Evolutionary conservation across 176 grass and related monocot species (phyloP).

Genomic region (Alopecurus myosuroides): DNA sequence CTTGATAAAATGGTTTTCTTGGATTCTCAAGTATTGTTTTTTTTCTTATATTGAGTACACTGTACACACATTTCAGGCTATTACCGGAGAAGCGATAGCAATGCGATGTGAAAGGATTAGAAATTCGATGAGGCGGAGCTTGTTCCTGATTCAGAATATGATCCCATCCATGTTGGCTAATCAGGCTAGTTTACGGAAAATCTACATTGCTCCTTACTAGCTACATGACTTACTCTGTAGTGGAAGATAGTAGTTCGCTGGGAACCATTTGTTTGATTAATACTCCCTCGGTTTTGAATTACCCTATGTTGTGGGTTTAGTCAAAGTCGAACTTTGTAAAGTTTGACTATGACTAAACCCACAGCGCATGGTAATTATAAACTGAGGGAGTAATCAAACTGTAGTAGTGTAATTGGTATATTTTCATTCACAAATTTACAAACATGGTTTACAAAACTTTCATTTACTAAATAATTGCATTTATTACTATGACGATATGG

Average conservation of each 20-base stretch:
- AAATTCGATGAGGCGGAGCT: conserved; percentile 52
- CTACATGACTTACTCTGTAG: background rate
- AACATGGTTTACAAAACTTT: background rate
- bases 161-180: conserved; percentile 47
- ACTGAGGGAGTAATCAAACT: background rate
- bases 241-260: background rate
- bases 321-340: too few species aligned
- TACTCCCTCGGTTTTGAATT: too few species aligned
- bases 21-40: background rate
- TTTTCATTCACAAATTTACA: background rate
- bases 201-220: background rate
- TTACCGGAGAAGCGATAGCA: conserved; percentile 62
- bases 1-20: background rate
- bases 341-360: too few species aligned
- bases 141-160: conserved; percentile 78
- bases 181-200: conserved; percentile 66
- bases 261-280: background rate
- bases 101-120: conserved; percentile 65
- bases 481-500: background rate
- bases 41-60: conserved; percentile 1
- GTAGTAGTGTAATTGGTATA: background rate
- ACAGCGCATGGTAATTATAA: too few species aligned
- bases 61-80: conserved; percentile 42
- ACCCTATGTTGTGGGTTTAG: too few species aligned
- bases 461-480: background rate